Evolutionary conservation across 306 rosid genomes (phyloP).

Genomic region (Cucumis sativus): DNA sequence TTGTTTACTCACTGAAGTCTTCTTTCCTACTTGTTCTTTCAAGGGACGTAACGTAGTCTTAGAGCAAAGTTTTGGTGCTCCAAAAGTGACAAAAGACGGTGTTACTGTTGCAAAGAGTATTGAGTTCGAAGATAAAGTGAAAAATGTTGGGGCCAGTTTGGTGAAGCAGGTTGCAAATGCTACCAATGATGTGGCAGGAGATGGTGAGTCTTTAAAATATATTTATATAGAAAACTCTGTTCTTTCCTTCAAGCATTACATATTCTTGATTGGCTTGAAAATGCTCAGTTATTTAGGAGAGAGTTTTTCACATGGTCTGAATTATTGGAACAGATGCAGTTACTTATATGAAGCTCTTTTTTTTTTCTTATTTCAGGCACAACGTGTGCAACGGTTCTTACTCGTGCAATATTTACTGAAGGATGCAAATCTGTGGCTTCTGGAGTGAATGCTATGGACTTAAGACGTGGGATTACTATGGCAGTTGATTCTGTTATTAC

Average conservation of each 20-base stretch:
- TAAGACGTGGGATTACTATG: constrained; percentile 40
- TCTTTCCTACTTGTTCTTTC: not conserved
- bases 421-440: constrained; percentile 55
- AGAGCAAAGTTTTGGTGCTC: constrained; percentile 48
- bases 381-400: constrained; percentile 48
- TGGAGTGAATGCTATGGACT: constrained; percentile 44
- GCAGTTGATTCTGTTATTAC: constrained; percentile 46
- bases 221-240: not conserved
- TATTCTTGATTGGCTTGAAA: not conserved
- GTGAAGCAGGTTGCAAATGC: constrained; percentile 53
- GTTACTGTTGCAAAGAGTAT: constrained; percentile 47
- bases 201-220: constrained; percentile 19
- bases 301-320: not conserved
- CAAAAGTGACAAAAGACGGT: constrained; percentile 45
- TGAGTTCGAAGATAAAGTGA: constrained; percentile 37
- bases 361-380: constrained; percentile 25
- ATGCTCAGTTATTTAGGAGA: not conserved
- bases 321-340: not conserved
- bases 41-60: constrained; percentile 44
- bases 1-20: not conserved
- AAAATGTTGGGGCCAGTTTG: constrained; percentile 39
- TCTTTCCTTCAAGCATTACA: not conserved
- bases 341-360: not conserved
- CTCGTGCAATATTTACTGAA: constrained; percentile 42
- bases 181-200: constrained; percentile 45